Evolutionary conservation across 2,329 filamentous ascomycete species (phyloP), one percentile per base, ranked within the genome.

Genomic region (Davidsoniella eucalypti): DNA sequence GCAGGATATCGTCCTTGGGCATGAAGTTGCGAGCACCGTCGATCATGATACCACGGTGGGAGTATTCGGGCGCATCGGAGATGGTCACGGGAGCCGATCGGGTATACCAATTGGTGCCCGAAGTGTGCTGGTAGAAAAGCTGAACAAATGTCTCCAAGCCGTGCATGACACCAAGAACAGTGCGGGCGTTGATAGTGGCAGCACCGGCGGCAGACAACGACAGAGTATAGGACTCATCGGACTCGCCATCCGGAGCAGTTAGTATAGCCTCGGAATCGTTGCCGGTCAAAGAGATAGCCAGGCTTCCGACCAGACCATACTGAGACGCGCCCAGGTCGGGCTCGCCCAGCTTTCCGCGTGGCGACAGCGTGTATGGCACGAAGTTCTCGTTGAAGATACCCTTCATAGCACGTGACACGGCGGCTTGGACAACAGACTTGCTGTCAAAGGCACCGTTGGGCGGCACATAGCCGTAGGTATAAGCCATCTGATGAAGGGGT

Each of bases 141-240:
- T 93, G 86, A 0, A 75, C 72, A 59, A 92, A 86, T 2, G 83
- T 81, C 56, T 84, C 80, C 18, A 93, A 70, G n/a, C 74, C 86
- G 55, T 77, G 76, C 16, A 86, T 68, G 33, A 88, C 67, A 46
- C 86, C 86, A 5, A 76, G 73, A 14, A 80, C 80, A 1, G 82
- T 78, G 36, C 69, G 70, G 14, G 82, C 83, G 21, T 66, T 67
- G 57, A 92, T 79, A 38, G 67, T 72, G 26, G 76, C 81, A 18
- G 69, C 65, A 47, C 83, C 83, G 29, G 71, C 63, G 17, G 64
- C 60, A 10, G 69, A 69, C 38, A 93, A 62, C 1, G 68, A 71
- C 25, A 93, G 66, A 23, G 69, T 75, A 65, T 93, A 93, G 1
- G 81, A 84, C 63, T 92, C 86, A 59, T 90, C 82, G 12, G 84